Evolutionary conservation across 257 asterid species (phyloP), one percentile per base, ranked within the genome.

Genomic region (Fraxinus americana): DNA sequence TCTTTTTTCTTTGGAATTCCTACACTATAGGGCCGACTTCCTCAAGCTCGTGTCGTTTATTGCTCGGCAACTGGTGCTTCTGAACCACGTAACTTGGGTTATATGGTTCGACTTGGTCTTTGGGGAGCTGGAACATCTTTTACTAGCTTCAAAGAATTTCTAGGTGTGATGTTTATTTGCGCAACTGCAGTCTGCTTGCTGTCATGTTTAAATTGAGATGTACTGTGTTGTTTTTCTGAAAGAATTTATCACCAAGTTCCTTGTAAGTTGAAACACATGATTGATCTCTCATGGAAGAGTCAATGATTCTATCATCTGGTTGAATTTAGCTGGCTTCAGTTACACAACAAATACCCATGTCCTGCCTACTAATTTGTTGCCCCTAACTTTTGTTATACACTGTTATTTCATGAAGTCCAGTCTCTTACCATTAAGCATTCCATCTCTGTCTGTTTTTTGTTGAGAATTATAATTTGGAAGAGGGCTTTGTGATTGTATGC

Each of bases 51-150:
- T 67, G 89, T 96, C 67, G 78, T 92, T 73, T 96, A 96, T 82
- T 96, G 99, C 88, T 96, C 99, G 35, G 99, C 99, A 75, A 96
- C 99, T 85, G 99, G 99, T 84, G 98, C 99, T 82, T 93, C 99
- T 77, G 99, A 96, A 80, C 99, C 99, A 27, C 97, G 99, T 43
- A 96, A 96, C 80, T 83, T 96, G 97, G 99, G 97, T 63, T 96
- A 96, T 78, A 96, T 96, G 99, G 94, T 93, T 78, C 98, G 99
- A 80, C 97, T 96, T 81, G 99, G 99, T 73, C 98, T 96, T 83
- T 96, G 99, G 99, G 99, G 99, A 85, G 84, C 86, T 39, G 99
- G 99, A 88, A 96, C 99, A 63, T 90, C 97, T 86, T 96, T 96
- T 87, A 82, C 74, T 35, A 84, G 88, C 79, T 93, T 96, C 71